Conservation (phyloP, 176 grass and related monocot species). For the Phyllostachys edulis region DNA sequence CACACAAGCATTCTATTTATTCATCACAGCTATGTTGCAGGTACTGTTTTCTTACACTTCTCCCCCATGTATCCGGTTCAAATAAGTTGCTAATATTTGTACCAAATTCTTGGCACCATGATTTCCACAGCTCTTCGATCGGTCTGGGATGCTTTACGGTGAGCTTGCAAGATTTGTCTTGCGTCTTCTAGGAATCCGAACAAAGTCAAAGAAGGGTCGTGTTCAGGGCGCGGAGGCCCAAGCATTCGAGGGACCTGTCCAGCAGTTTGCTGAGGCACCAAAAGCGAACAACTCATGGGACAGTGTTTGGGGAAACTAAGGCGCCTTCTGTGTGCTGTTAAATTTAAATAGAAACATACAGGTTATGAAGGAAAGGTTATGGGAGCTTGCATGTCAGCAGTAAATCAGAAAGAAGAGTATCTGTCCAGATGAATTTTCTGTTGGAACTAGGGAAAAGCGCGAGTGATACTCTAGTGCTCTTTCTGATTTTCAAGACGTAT, state of each 20-base stretch:
- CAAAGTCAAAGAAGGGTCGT: conserved; percentile 53
- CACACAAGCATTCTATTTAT: conserved; percentile 86
- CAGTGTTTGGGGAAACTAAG: conserved; percentile 67
- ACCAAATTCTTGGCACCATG: conserved; percentile 8
- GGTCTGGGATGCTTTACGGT: conserved; percentile 79
- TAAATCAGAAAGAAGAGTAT: not conserved
- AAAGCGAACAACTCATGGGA: conserved; percentile 68
- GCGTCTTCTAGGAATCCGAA: conserved; percentile 63
- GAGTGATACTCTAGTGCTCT: not conserved
- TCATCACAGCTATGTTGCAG: conserved; percentile 81
- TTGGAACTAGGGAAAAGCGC: not conserved
- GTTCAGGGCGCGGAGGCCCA: conserved; percentile 36
- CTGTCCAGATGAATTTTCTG: not conserved
- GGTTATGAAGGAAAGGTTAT: not conserved
- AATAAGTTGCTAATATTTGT: not conserved
- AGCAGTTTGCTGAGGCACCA: conserved; percentile 43
- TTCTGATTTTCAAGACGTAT: not conserved
- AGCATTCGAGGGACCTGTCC: conserved; percentile 35
- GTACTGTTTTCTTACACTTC: conserved; percentile 21
- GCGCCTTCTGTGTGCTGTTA: not conserved
- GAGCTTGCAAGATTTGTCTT: conserved; percentile 82
- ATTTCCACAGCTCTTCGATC: conserved; percentile 67
- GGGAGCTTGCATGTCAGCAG: not conserved
- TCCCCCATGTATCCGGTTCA: not conserved
- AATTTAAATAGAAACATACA: not conserved